Conservation (phyloP, 164 flowering plant genomes). For the Malania oleifera region DNA sequence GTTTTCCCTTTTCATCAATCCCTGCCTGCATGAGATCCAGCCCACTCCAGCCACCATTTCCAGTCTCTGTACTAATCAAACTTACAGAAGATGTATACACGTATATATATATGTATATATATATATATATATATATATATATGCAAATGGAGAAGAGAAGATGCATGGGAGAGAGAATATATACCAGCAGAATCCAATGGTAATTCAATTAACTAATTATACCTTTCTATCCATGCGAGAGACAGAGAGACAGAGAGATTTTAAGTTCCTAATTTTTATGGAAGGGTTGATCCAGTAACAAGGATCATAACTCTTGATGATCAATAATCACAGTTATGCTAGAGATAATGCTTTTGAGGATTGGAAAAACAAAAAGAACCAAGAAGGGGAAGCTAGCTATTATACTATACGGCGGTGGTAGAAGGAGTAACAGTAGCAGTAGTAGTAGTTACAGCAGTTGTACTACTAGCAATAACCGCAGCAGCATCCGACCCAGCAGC, state of each 20-base stretch:
- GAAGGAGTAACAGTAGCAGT: constrained; percentile 7
- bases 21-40: neutral
- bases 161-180: no score
- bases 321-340: constrained; percentile 15
- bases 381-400: neutral
- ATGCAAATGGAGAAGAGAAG: no score
- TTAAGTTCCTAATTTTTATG: constrained; percentile 6
- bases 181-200: no score
- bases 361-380: neutral
- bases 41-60: no score
- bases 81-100: no score
- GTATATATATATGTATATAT: no score
- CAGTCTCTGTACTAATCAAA: no score
- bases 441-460: constrained; percentile 6
- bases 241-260: constrained; percentile 7
- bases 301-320: neutral
- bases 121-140: no score
- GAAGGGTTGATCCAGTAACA: constrained; percentile 2
- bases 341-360: neutral
- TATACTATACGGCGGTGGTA: constrained; percentile 18
- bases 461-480: constrained; percentile 9
- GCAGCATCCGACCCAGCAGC: constrained; percentile 4
- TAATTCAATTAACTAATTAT: no score
- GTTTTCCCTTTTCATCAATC: constrained; percentile 9
- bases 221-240: no score